These are phyloP conservation scores for Arabidopsis hybrid DNA, from an alignment of 441 rosid genomes.

Conservation along the genomic window DNA sequence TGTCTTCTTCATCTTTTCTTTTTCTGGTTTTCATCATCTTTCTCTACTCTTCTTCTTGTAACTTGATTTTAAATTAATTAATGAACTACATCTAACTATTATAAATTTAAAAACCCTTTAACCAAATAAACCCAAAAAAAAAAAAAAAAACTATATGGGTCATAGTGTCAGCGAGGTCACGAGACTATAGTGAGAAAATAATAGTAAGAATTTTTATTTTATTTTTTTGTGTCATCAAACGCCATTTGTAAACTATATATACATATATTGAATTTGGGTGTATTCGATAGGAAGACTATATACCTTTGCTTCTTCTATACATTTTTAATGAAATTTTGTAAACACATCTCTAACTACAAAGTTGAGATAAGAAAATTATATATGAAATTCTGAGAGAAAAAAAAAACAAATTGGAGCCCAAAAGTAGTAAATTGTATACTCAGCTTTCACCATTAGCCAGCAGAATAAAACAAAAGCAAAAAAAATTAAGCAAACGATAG, in stretches of 20 bases:
- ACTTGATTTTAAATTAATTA: not conserved
- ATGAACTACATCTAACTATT: not conserved
- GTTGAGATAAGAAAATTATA: not conserved
- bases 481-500: not conserved
- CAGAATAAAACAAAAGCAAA: constrained; percentile 9
- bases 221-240: too few species aligned
- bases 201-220: not conserved
- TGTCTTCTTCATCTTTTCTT: not conserved
- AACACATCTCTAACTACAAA: not conserved
- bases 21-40: not conserved
- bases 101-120: not conserved
- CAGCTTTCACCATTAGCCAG: constrained; percentile 4
- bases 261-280: not conserved
- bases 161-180: constrained; percentile 9
- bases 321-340: not conserved
- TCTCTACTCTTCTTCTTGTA: not conserved
- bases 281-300: constrained; percentile 7
- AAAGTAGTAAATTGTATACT: constrained; percentile 17
- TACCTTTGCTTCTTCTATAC: not conserved
- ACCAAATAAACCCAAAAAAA: not conserved
- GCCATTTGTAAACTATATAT: not conserved
- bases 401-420: constrained; percentile 5
- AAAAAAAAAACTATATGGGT: not conserved
- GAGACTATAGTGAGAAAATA: not conserved
- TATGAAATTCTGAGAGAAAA: not conserved